Percentiles rank a stretch among this genome's conserved stretches.
phyloP scores from a whole-genome alignment of 495 filamentous ascomycete genomes.

The Daldinia bambusicola region DNA sequence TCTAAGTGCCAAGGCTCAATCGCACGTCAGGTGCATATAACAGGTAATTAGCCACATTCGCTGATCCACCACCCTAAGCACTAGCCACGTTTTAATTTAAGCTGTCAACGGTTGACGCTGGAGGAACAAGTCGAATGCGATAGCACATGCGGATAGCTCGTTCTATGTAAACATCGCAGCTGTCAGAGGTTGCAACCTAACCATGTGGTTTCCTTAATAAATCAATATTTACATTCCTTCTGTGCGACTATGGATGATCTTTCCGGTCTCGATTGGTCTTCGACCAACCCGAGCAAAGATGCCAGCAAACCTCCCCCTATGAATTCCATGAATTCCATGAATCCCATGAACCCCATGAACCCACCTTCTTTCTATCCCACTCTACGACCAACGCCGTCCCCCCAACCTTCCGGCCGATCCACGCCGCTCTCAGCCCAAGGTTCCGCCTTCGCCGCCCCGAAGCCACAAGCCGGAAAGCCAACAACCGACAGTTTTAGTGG shows the following conservation, averaged over 20 bases:
- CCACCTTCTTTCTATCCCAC: constrained; percentile 66
- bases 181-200: constrained; percentile 16
- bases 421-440: constrained; percentile 71
- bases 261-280: constrained; percentile 63
- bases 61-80: not conserved
- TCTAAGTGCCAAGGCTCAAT: too few species aligned
- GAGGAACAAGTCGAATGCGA: constrained; percentile 27
- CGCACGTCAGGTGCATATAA: too few species aligned
- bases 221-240: constrained; percentile 27
- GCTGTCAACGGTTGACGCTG: not conserved
- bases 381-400: constrained; percentile 70
- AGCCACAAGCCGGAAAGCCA: constrained; percentile 68
- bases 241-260: constrained; percentile 63
- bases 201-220: constrained; percentile 43
- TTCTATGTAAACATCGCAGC: constrained; percentile 23
- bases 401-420: constrained; percentile 69
- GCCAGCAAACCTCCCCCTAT: constrained; percentile 57
- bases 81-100: constrained; percentile 26
- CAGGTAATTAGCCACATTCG: not conserved
- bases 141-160: constrained; percentile 27
- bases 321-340: constrained; percentile 43
- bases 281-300: constrained; percentile 51
- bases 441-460: constrained; percentile 59
- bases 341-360: constrained; percentile 46
- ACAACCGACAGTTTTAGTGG: constrained; percentile 88